Base-by-base conservation (phyloP, 176 grass and related monocot genomes). In the Musa schizocarpa region DNA sequence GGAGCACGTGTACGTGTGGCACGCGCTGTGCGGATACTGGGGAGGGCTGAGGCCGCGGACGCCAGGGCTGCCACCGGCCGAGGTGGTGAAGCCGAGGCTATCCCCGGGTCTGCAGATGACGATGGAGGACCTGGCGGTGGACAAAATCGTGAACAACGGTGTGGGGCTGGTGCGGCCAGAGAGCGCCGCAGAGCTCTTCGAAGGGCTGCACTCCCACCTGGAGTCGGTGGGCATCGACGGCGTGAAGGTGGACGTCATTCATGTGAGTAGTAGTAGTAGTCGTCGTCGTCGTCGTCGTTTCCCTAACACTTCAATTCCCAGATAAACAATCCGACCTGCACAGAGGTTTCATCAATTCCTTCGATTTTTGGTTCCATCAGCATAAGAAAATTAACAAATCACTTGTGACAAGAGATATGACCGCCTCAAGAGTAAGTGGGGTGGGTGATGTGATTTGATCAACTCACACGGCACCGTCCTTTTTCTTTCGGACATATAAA, bases 1-100 rank as follows among this genome's bases (percentile, higher is more conserved):
- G 43, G 84, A 91, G 76, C 91, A 98, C 76, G 94, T 98, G 65
- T 98, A 98, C 74, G 90, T 98, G 23, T 98, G 94, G 95, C 95
- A 98, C 68, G 95, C 90, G 14, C 80, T 93, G 0, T 91, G 95
- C 16, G 95, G 90, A 9, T 98, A 93, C 76, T 98, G 95, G 95
- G 95, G 95, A 63, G 95, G 95, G 0, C 75, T 98, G n/a, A 83
- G 86, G 9, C 94, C 95, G 10, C 75, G 83, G 26, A 54, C 74
- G n/a, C 34, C 73, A 0, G 88, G 90, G 0, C 22, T 98, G 79
- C 90, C 95, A 55, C 84, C 88, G 16, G 75, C 82, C 8, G 80
- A 65, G 65, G 73, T 93, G 2, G 64, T 93, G 20, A 52, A 49
- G 17, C 95, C 95, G 16, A 79, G 34, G 73, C 86, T 93, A 26